Conservation (phyloP, 345 rosid species). For the Citrus hindsii region DNA sequence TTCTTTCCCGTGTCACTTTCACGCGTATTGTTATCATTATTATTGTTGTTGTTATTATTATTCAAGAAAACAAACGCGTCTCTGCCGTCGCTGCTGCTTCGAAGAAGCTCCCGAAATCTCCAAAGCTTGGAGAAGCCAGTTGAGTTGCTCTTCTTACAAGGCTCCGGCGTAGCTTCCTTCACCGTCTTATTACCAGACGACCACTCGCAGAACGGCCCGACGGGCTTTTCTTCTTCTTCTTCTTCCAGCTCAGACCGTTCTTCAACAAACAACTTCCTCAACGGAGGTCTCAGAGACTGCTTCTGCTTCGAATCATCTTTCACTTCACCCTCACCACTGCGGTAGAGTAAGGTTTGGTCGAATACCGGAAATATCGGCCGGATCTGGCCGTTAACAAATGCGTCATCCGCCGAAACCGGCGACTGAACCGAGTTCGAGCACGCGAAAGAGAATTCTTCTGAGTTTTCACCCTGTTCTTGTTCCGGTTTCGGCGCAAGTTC, state of each 20-base stretch:
- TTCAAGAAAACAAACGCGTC: constrained; percentile 58
- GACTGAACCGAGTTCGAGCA: constrained; percentile 30
- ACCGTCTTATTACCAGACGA: constrained; percentile 21
- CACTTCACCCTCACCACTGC: constrained; percentile 2
- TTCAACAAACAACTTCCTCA: constrained; percentile 39
- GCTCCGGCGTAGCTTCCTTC: constrained; percentile 40
- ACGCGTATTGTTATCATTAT: not conserved
- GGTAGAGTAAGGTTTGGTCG: constrained; percentile 29
- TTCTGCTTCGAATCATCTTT: not conserved
- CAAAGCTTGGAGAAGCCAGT: constrained; percentile 56
- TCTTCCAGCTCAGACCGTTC: constrained; percentile 20
- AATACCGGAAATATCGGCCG: constrained; percentile 46
- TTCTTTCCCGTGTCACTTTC: not conserved
- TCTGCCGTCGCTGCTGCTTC: constrained; percentile 61
- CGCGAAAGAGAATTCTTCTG: constrained; percentile 47
- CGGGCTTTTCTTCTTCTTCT: constrained; percentile 1
- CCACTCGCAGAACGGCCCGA: constrained; percentile 40
- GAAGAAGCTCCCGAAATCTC: constrained; percentile 38
- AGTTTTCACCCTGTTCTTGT: constrained; percentile 17
- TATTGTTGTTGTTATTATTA: not conserved
- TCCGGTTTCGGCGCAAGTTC: not conserved
- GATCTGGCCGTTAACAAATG: constrained; percentile 50
- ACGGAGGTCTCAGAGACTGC: constrained; percentile 17
- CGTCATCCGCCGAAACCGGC: constrained; percentile 47
- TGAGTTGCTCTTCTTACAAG: constrained; percentile 59